Evolutionary conservation across 305 asterid genomes (phyloP), one percentile per base, ranked within the genome.

Genomic region (Ilex paraguariensis): DNA sequence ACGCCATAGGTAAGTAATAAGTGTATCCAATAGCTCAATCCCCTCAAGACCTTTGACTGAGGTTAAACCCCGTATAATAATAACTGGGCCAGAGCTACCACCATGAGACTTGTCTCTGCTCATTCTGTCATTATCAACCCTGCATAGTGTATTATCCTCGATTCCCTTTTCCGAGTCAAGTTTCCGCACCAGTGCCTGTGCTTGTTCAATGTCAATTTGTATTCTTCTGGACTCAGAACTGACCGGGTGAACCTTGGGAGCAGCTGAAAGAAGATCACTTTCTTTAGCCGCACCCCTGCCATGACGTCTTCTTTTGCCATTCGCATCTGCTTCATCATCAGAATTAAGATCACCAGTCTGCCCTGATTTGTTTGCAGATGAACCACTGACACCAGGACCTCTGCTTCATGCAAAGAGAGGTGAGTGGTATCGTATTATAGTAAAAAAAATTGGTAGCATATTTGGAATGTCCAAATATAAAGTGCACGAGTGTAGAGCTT

Each of bases 11-110:
- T 94, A 94, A 57, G 97, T 90, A 56, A 90, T 75, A 72, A 90
- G 91, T 12, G 96, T 90, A 81, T 94, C 99, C 40, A 94, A 85
- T 63, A 94, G 91, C 77, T 94, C 99, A 61, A 77, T 72, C 54
- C 99, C 99, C 77, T 94, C 99, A 7, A 94, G 91, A 68, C 99
- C 99, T 77, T 86, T 94, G 32, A 94, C 74, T 54, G 96, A 69
- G 67, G 75, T 81, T 67, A 77, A 77, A 60, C 99, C 97, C 13
- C 95, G 84, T 57, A 94, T 66, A 28, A 94, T 90, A 58, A 90
- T 70, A 56, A 91, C 95, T 12, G 97, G 99, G 57, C 99, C 98
- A 70, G 89, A 79, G 66, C 96, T 87, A 81, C 89, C 82, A 66
- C 87, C 84, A 70, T 89, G 91, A 70, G 95, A 80, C 78, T 88